A percentile compares a stretch with the other conserved stretches of the same genome.
Conservation (phyloP, 1,284 basidiomycete genomes). For the Pisolithus thermaeus region DNA sequence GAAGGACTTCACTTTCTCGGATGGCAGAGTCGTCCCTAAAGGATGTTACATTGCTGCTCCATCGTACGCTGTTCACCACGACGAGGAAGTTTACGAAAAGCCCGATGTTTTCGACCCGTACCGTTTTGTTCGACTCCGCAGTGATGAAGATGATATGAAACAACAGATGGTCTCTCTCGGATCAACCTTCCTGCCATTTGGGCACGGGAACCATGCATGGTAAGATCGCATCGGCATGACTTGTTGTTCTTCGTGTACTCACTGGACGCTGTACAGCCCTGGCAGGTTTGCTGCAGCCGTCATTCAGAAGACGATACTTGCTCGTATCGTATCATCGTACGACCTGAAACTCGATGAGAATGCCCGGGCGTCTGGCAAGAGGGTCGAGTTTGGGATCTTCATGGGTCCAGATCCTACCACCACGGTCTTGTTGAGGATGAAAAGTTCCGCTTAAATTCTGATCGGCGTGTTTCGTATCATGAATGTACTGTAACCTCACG, state of each 20-base stretch:
- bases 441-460: background rate
- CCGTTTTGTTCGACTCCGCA: constrained; percentile 15
- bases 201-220: constrained; percentile 31
- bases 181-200: constrained; percentile 25
- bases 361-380: constrained; percentile 15
- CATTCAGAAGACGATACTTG: background rate
- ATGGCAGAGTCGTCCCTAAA: constrained; percentile 33
- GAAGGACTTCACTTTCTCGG: constrained; percentile 32
- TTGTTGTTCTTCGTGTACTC: background rate
- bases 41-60: constrained; percentile 20
- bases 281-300: background rate
- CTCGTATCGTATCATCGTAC: constrained; percentile 13
- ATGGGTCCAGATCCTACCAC: background rate
- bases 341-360: constrained; percentile 38
- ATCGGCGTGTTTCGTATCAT: background rate
- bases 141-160: constrained; percentile 6
- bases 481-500: background rate
- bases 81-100: constrained; percentile 18
- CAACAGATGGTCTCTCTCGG: constrained; percentile 21
- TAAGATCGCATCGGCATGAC: constrained; percentile 2
- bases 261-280: background rate
- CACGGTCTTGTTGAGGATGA: background rate
- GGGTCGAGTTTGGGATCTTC: background rate
- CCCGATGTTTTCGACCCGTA: constrained; percentile 24
- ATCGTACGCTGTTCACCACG: constrained; percentile 15